These are phyloP conservation scores for Phanerochaete carnosa DNA, from an alignment of 768 basidiomycete genomes.

Conservation along the genomic window DNA sequence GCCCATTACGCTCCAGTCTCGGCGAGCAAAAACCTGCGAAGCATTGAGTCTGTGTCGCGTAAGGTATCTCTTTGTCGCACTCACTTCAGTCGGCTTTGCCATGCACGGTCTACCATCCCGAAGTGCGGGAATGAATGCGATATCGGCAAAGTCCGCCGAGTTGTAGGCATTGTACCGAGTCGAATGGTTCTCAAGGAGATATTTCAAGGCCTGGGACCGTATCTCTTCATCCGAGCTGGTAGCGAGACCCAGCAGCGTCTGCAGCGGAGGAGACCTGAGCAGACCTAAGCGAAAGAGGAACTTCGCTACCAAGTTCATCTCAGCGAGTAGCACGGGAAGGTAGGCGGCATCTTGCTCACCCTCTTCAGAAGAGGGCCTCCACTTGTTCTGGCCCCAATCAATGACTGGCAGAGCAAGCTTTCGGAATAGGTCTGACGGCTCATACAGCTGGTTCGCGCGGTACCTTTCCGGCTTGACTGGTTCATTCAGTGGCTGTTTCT, in stretches of 20 bases:
- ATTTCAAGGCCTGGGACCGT: constrained; percentile 68
- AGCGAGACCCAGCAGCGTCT: constrained; percentile 65
- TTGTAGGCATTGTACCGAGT: constrained; percentile 59
- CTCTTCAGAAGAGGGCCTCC: constrained; percentile 83
- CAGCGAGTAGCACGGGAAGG: background rate
- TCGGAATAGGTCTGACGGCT: constrained; percentile 72
- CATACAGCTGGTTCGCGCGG: constrained; percentile 77
- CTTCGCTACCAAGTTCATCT: constrained; percentile 53
- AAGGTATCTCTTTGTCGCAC: constrained; percentile 8
- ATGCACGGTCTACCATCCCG: constrained; percentile 49
- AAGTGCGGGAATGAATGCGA: constrained; percentile 79
- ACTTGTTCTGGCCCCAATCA: constrained; percentile 85
- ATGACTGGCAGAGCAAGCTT: constrained; percentile 76
- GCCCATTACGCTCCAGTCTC: constrained; percentile 71
- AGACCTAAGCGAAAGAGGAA: constrained; percentile 74
- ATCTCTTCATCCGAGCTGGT: constrained; percentile 48
- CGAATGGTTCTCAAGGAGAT: constrained; percentile 73
- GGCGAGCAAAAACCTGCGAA: constrained; percentile 65
- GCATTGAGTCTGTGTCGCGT: background rate
- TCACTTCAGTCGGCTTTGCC: constrained; percentile 64
- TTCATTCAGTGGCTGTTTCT: background rate
- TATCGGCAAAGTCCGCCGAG: constrained; percentile 47
- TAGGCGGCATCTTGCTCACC: constrained; percentile 39
- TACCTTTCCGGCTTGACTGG: constrained; percentile 34
- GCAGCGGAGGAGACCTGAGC: constrained; percentile 63